phyloP scores from a whole-genome alignment of 225 moss, liverwort and hornwort species.

The Lunularia cruciata region DNA sequence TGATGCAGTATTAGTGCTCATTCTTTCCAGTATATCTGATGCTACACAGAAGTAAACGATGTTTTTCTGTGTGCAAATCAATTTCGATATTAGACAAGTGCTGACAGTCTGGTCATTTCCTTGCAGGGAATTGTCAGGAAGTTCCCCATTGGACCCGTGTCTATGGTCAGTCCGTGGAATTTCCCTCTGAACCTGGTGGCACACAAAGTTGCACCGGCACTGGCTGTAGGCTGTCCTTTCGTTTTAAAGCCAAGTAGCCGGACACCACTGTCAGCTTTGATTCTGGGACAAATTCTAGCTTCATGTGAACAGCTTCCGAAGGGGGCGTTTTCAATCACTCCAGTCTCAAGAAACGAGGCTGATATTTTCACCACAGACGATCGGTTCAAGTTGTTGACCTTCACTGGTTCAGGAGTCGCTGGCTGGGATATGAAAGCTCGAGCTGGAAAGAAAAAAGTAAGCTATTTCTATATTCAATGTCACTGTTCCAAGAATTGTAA shows the following conservation, averaged over 20 bases:
- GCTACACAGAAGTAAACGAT: no score
- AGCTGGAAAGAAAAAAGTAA: slow-evolving; percentile 92
- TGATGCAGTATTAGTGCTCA: no score
- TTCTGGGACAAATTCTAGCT: slow-evolving; percentile 72
- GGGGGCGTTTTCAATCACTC: slow-evolving; percentile 86
- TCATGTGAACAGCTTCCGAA: slow-evolving; percentile 63
- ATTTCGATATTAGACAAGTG: no score
- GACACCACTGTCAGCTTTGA: slow-evolving; percentile 78
- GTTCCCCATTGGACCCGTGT: slow-evolving; percentile 95
- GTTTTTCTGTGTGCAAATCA: no score
- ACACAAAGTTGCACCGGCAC: slow-evolving; percentile 88
- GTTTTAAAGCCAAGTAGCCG: slow-evolving; percentile 92
- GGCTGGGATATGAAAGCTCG: slow-evolving; percentile 98
- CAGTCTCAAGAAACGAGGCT: slow-evolving; percentile 76
- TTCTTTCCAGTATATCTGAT: no score
- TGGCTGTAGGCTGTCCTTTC: slow-evolving; percentile 88
- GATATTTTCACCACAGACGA: slow-evolving; percentile 87
- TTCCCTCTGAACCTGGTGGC: slow-evolving; percentile 90
- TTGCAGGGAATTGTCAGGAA: slow-evolving; percentile 76
- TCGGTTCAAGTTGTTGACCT: slow-evolving; percentile 84
- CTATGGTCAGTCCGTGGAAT: slow-evolving; percentile 99
- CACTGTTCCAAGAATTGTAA: background rate
- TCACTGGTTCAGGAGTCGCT: slow-evolving; percentile 80
- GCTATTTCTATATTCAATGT: background rate
- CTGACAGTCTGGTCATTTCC: background rate